Evolutionary conservation across 106 monocot genomes (phyloP).

Genomic region (Narthecium ossifragum): DNA sequence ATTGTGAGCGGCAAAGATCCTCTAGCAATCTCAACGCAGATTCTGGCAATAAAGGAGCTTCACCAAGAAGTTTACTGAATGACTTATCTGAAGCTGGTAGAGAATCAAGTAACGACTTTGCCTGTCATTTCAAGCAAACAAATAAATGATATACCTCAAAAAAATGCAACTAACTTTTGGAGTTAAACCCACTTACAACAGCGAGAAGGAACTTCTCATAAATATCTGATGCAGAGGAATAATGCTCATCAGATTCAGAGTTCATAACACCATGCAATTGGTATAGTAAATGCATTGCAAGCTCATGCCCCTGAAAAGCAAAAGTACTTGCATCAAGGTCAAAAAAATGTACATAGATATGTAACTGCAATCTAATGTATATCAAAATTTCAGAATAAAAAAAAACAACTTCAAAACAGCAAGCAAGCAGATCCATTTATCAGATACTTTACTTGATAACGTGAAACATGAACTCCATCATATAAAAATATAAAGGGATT

Average conservation of each 20-base stretch:
- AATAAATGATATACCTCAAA: not conserved
- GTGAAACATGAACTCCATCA: too few species aligned
- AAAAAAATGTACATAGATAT: conserved; percentile 1
- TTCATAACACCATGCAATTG: conserved; percentile 47
- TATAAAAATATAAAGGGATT: too few species aligned
- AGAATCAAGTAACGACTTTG: conserved; percentile 59
- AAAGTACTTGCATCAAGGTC: not conserved
- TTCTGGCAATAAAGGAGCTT: conserved; percentile 75
- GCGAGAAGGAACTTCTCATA: conserved; percentile 85
- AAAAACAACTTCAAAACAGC: too few species aligned
- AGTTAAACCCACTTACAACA: conserved; percentile 56
- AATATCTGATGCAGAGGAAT: conserved; percentile 22
- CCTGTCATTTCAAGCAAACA: conserved; percentile 31
- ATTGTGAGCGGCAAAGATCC: conserved; percentile 53
- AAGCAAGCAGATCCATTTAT: too few species aligned
- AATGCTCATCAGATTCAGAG: conserved; percentile 31
- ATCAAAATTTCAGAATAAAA: too few species aligned
- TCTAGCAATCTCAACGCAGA: conserved; percentile 71
- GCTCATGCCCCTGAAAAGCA: conserved; percentile 80
- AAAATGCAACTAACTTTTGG: too few species aligned
- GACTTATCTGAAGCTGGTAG: conserved; percentile 91
- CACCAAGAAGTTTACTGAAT: conserved; percentile 74
- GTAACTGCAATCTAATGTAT: too few species aligned
- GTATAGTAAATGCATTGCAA: conserved; percentile 80
- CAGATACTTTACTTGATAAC: too few species aligned